Base-by-base conservation (phyloP, 441 rosid species). In the Dalechampia spathulata region DNA sequence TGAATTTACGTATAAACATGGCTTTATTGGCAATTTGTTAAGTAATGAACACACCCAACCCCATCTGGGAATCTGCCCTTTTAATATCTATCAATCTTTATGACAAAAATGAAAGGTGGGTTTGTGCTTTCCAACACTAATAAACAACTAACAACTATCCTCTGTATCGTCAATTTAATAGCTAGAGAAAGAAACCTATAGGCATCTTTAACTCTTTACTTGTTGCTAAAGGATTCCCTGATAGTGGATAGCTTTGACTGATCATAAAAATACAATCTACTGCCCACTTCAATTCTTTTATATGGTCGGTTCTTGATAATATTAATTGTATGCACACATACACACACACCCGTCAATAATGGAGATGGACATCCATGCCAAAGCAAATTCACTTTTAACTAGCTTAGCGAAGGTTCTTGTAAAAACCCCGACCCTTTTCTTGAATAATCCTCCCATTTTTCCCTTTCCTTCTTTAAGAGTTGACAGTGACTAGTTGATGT, bases 181-280 rank as follows among this genome's bases (percentile, higher is more conserved):
- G 66, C 47, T 49, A 41, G 1, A n/a, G 21, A 16, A 0, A 17
- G 19, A 20, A n/a, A n/a, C 43, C 37, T 1, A 13, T 9, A 4
- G 27, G 50, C 59, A 21, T 45, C n/a, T n/a, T n/a, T n/a, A n/a
- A n/a, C n/a, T n/a, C 64, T 58, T 77, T 77, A 30, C 82, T 72
- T 74, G 79, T 41, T 46, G 58, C 68, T 12, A 26, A 83, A 78
- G 83, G 81, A 76, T 76, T 74, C 86, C 69, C 50, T 64, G 60
- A 56, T 66, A 55, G 73, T 68, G 83, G 71, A 75, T 70, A 63
- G 12, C 46, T 58, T 48, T 41, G 12, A 41, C 45, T 41, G 13
- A 28, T 22, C 16, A 55, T 9, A 15, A 25, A 42, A 5, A 17
- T 8, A 56, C 19, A 56, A 60, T 21, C 54, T 37, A 26, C 55